Evolutionary conservation across 2,329 filamentous ascomycete genomes (phyloP).

Genomic region (Knufia petricola): DNA sequence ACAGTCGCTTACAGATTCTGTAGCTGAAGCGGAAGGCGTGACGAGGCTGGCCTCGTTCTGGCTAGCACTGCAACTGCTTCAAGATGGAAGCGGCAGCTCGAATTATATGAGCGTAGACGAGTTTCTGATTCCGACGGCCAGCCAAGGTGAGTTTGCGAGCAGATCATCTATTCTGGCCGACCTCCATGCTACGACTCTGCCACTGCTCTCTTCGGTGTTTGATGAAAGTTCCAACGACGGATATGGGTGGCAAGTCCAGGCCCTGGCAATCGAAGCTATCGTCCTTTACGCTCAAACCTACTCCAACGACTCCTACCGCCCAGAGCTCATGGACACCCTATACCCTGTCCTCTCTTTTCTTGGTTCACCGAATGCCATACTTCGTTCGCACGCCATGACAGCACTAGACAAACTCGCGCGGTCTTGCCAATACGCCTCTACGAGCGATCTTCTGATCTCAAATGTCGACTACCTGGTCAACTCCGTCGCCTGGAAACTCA

Average conservation of each 20-base stretch:
- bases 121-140: conserved; percentile 50
- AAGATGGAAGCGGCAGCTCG: conserved; percentile 39
- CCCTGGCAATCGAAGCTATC: conserved; percentile 70
- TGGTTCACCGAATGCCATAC: conserved; percentile 55
- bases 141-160: conserved; percentile 27
- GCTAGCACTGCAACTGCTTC: conserved; percentile 65
- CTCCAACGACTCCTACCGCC: conserved; percentile 55
- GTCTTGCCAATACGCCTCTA: conserved; percentile 63
- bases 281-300: conserved; percentile 64
- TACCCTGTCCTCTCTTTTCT: conserved; percentile 88
- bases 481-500: conserved; percentile 76
- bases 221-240: conserved; percentile 29
- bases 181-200: conserved; percentile 35
- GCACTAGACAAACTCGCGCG: conserved; percentile 71
- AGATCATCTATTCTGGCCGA: conserved; percentile 35
- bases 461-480: conserved; percentile 98
- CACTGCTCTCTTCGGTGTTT: conserved; percentile 23
- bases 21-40: conserved; percentile 49
- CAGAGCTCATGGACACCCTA: conserved; percentile 79
- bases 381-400: conserved; percentile 73
- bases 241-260: conserved; percentile 62
- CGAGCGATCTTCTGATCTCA: conserved; percentile 70
- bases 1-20: conserved; percentile 54
- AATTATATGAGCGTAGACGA: conserved; percentile 51
- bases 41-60: conserved; percentile 64